phyloP scores from a whole-genome alignment of 768 basidiomycete genomes.

The Suillus spraguei region DNA sequence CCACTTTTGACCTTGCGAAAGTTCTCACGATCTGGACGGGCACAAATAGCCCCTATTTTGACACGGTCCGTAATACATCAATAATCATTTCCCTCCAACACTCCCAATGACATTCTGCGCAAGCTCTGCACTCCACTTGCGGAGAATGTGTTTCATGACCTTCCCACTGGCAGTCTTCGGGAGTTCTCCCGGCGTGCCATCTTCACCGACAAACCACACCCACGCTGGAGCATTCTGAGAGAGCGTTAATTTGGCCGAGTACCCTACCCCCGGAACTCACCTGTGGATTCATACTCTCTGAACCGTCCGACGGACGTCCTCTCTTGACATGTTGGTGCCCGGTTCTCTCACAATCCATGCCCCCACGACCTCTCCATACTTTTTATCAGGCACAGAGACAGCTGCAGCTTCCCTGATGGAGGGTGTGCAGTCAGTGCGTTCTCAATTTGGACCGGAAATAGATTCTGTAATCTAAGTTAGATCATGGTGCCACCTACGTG shows the following conservation, averaged over 20 bases:
- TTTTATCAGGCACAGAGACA: conserved; percentile 67
- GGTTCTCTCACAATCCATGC: conserved; percentile 69
- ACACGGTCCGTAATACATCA: neutral
- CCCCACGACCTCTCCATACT: conserved; percentile 80
- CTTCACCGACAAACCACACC: conserved; percentile 84
- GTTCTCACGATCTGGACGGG: conserved; percentile 11
- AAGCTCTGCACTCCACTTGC: conserved; percentile 66
- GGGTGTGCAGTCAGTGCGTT: conserved; percentile 62
- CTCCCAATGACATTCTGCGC: conserved; percentile 47
- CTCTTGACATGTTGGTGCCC: conserved; percentile 39
- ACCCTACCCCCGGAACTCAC: conserved; percentile 37
- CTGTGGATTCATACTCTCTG: conserved; percentile 76
- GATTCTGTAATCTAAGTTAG: conserved; percentile 49
- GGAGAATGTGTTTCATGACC: conserved; percentile 78
- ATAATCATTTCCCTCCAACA: conserved; percentile 6
- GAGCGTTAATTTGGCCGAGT: conserved; percentile 10
- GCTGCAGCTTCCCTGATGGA: conserved; percentile 72
- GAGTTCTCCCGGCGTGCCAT: conserved; percentile 54
- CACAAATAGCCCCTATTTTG: conserved; percentile 1
- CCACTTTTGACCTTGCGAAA: conserved; percentile 18
- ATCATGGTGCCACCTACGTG: neutral
- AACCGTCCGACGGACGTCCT: conserved; percentile 59
- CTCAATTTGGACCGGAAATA: conserved; percentile 86
- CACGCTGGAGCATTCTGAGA: conserved; percentile 74
- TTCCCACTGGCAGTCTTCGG: conserved; percentile 91